Evolutionary conservation across 1,284 basidiomycete genomes (phyloP).

Genomic region (Coniferiporia sulphurascens): DNA sequence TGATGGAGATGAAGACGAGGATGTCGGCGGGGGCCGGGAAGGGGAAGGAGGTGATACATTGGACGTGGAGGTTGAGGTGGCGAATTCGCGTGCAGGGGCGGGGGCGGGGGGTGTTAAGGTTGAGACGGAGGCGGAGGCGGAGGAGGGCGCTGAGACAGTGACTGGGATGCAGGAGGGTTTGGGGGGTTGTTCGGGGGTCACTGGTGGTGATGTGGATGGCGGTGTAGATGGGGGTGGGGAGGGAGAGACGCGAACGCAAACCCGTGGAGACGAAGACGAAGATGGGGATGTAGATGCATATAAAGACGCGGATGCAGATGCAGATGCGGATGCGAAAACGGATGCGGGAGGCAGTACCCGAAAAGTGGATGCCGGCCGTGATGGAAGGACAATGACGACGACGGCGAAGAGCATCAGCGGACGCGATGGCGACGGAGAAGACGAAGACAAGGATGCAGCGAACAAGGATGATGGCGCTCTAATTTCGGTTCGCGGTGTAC

Average conservation of each 20-base stretch:
- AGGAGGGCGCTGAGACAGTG: neutral
- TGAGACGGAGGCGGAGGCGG: neutral
- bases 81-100: neutral
- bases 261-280: neutral
- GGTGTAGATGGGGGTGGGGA: too few species aligned
- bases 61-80: neutral
- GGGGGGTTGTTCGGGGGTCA: neutral
- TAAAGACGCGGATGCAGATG: neutral
- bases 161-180: neutral
- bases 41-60: neutral
- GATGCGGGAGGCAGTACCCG: neutral
- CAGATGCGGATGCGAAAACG: neutral
- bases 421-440: neutral
- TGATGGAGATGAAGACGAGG: neutral
- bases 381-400: conserved; percentile 6
- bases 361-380: neutral
- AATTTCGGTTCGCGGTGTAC: neutral
- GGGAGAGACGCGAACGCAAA: neutral
- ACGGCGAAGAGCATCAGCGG: neutral
- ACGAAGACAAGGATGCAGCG: neutral
- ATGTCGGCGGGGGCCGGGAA: neutral
- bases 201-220: neutral
- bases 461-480: neutral
- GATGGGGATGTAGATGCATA: neutral
- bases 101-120: neutral